Evolutionary conservation across 2,329 filamentous ascomycete genomes (phyloP).

Genomic region (Colletotrichum salicis): DNA sequence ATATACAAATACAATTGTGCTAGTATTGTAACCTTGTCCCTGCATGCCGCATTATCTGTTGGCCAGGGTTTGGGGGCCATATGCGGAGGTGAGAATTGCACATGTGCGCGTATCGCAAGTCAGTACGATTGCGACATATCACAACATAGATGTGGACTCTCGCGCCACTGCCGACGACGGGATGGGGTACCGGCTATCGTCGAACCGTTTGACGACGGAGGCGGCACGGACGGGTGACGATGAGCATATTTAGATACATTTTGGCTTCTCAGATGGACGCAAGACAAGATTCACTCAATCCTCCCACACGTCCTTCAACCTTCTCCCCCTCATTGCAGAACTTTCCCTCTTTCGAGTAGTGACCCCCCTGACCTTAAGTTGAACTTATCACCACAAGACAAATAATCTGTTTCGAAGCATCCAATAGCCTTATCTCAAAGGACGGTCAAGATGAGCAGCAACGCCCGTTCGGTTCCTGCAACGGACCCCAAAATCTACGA

Average conservation of each 20-base stretch:
- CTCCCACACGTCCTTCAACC: neutral
- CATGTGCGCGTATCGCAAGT: neutral
- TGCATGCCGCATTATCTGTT: neutral
- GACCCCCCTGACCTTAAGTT: too few species aligned
- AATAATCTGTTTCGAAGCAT: neutral
- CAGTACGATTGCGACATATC: slow-evolving; percentile 32
- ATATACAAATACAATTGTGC: neutral
- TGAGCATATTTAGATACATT: neutral
- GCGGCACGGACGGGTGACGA: neutral
- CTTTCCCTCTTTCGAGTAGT: too few species aligned
- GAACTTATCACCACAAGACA: neutral
- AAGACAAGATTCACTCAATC: too few species aligned
- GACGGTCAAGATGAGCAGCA: slow-evolving; percentile 25
- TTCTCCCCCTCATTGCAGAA: neutral
- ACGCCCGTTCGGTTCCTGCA: slow-evolving; percentile 25
- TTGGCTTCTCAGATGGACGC: neutral
- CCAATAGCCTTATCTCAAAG: neutral
- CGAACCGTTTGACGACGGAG: neutral
- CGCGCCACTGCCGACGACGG: neutral
- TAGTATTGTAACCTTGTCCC: neutral
- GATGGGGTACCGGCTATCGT: neutral
- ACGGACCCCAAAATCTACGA: slow-evolving; percentile 52
- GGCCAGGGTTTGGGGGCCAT: neutral
- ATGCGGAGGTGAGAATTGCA: neutral
- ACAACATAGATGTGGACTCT: slow-evolving; percentile 16